phyloP scores from a whole-genome alignment of 1,139 yeast species.

The Lodderomyces pseudojiufengensis region DNA sequence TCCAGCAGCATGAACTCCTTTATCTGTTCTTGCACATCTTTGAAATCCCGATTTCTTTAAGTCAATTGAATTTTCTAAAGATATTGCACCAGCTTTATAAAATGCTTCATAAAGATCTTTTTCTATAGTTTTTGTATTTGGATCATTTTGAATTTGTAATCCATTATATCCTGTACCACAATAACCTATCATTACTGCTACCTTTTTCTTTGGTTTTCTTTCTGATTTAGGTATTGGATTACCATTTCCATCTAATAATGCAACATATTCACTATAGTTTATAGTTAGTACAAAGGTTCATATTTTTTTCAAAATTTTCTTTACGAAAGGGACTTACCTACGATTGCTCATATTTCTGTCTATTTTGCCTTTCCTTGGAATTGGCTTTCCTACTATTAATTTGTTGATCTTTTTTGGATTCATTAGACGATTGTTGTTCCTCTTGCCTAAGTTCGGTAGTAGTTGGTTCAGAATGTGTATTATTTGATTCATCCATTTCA shows the following conservation, averaged over 20 bases:
- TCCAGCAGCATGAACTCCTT: constrained; percentile 99
- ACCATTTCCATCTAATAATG: constrained; percentile 57
- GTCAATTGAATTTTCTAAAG: constrained; percentile 84
- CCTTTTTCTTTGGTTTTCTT: constrained; percentile 78
- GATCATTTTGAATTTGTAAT: constrained; percentile 81
- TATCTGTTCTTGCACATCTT: constrained; percentile 98
- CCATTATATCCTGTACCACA: constrained; percentile 99
- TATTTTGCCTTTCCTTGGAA: constrained; percentile 22
- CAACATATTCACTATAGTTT: constrained; percentile 32
- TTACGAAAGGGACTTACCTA: constrained; percentile 44
- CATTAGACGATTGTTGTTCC: neutral
- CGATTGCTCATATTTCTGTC: constrained; percentile 38
- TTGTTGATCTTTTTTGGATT: neutral
- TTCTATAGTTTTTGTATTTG: constrained; percentile 88
- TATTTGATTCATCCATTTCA: neutral
- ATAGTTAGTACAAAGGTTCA: constrained; percentile 30
- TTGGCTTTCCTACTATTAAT: constrained; percentile 16
- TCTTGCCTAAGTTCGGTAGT: constrained; percentile 1
- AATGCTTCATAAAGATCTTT: constrained; percentile 85
- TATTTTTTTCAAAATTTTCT: no score
- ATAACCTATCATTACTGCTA: constrained; percentile 90
- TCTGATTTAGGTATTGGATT: constrained; percentile 56
- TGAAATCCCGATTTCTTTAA: constrained; percentile 86
- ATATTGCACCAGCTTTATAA: constrained; percentile 84
- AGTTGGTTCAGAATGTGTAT: neutral